phyloP scores from a whole-genome alignment of 2,329 filamentous ascomycete genomes.

The Phoma herbarum region DNA sequence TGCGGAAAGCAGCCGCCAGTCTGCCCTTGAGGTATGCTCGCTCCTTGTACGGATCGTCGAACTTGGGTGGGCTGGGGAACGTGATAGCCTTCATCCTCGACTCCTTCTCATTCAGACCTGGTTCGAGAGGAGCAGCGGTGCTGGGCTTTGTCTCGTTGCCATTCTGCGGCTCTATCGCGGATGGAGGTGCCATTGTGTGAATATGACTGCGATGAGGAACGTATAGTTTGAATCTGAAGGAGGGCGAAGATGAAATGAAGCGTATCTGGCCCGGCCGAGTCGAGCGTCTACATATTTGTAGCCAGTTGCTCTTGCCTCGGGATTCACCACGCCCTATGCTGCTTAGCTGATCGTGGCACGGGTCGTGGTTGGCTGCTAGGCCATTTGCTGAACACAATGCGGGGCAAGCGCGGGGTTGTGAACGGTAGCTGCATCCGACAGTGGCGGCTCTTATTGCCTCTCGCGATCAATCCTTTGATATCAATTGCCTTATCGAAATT shows the following conservation, averaged over 20 bases:
- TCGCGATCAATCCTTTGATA: background rate
- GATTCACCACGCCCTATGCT: conserved; percentile 6
- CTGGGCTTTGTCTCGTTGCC: conserved; percentile 37
- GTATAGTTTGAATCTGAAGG: background rate
- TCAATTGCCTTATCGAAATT: background rate
- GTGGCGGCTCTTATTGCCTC: background rate
- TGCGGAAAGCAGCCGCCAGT: conserved; percentile 51
- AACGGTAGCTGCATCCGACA: conserved; percentile 10
- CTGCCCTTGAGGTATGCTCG: conserved; percentile 50
- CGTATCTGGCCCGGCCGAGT: background rate
- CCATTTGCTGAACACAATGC: conserved; percentile 5
- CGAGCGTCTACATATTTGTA: background rate
- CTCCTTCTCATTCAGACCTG: conserved; percentile 40
- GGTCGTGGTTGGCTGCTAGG: conserved; percentile 11
- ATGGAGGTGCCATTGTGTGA: conserved; percentile 41
- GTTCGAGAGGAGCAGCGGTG: conserved; percentile 43
- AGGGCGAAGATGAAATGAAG: background rate
- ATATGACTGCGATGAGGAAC: background rate
- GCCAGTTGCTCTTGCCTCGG: conserved; percentile 12
- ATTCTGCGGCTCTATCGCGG: conserved; percentile 41
- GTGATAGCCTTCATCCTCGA: conserved; percentile 36
- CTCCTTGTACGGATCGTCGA: conserved; percentile 50
- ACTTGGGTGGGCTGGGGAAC: conserved; percentile 47
- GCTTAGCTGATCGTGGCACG: conserved; percentile 15
- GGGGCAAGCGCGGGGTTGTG: conserved; percentile 18